Evolutionary conservation across 2,329 filamentous ascomycete genomes (phyloP), one percentile per base, ranked within the genome.

Genomic region (Diaporthe amygdali): DNA sequence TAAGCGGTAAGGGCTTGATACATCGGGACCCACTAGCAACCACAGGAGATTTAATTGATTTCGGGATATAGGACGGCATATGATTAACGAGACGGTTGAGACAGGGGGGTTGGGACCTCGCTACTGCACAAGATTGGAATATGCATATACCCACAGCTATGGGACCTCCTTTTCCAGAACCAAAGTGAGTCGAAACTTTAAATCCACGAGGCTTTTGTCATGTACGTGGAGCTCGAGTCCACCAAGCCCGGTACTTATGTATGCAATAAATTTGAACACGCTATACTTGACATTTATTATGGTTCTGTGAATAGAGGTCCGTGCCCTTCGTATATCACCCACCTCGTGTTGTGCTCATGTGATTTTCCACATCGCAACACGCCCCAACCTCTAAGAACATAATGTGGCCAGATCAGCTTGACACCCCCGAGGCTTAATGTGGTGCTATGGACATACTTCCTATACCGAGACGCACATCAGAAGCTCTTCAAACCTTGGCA

Each of bases 41-140:
- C 20, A 47, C 20, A 41, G 30, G 59, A 63, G 59, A 63, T 63
- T 63, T 47, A 63, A 22, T 47, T 63, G 59, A 47, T 47, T 41
- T 37, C 59, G 59, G 59, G 44, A 63, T 63, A 63, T 63, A 63
- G 59, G 59, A 30, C 41, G 59, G 59, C 59, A 63, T 63, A 34
- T 49, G 17, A 34, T 47, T 34, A 44, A 30, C 12, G 41, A 14
- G 20, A 34, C 59, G 34, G 27, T 20, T 7, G 41, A 14, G 20
- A 34, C 59, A 47, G 27, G 20, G 47, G 34, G 27, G 47, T 47
- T 47, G 41, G 27, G 7, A 20, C 41, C 30, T 63, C 59, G 59
- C 59, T 47, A 22, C 32, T 34, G 59, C 27, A 47, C 56, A 47
- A 63, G 25, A 27, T 47, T 47, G 47, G 30, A 41, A 63, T 20